phyloP scores from a whole-genome alignment of 2,329 filamentous ascomycete genomes.

The Diaporthe velutina region DNA sequence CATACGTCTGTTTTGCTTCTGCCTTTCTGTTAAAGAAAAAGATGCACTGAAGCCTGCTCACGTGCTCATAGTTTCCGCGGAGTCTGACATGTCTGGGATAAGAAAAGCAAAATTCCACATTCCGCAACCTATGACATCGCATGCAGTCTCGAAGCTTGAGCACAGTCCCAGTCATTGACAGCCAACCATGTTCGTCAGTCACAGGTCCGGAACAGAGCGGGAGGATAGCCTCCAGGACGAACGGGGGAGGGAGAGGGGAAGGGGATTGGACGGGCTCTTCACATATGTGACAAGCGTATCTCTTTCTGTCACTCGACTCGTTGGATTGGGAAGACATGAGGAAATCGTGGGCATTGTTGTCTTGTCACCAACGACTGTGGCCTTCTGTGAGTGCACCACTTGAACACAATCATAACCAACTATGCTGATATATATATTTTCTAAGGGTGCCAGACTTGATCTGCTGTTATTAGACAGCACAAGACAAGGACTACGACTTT shows the following conservation, averaged over 20 bases:
- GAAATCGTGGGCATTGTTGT: background rate
- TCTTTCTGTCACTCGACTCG: background rate
- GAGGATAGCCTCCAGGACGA: background rate
- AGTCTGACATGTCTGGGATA: background rate
- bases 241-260: background rate
- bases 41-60: background rate
- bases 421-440: background rate
- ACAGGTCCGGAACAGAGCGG: background rate
- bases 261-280: background rate
- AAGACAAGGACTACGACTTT: background rate
- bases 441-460: background rate
- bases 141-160: background rate
- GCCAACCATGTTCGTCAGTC: background rate
- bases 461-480: conserved; percentile 1
- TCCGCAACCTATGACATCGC: no score
- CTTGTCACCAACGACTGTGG: background rate
- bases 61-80: background rate
- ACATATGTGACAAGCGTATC: background rate
- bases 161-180: background rate
- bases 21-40: background rate
- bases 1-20: conserved; percentile 2
- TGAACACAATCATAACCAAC: background rate
- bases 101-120: no score
- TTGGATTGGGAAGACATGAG: background rate
- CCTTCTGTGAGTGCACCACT: background rate